phyloP scores from a whole-genome alignment of 306 rosid genomes.

The Erythrophleum fordii region DNA sequence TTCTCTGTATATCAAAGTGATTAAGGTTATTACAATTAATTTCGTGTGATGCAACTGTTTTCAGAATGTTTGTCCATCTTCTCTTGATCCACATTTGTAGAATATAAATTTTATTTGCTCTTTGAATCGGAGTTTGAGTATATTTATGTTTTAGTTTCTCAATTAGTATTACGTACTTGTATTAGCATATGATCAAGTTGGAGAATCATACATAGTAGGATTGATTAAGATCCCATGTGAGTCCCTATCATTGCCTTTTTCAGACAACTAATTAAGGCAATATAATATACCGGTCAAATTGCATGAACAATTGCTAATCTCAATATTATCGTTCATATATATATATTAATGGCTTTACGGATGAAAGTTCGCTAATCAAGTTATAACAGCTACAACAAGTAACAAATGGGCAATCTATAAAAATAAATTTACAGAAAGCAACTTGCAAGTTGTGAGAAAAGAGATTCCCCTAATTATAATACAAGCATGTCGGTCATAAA shows the following conservation, averaged over 20 bases:
- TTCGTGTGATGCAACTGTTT: not conserved
- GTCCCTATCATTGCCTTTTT: not conserved
- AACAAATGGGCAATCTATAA: not conserved
- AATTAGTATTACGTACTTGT: not conserved
- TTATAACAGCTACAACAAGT: not conserved
- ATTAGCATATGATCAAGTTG: constrained; percentile 23
- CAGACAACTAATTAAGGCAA: not conserved
- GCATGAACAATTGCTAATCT: not conserved
- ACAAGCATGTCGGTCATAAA: not conserved
- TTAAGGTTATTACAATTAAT: not conserved
- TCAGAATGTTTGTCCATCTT: constrained; percentile 24
- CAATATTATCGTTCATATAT: not conserved
- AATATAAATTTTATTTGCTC: not conserved
- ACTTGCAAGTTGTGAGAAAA: not conserved
- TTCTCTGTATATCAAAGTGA: not conserved
- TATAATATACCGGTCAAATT: not conserved
- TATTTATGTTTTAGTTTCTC: not conserved
- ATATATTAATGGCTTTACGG: not conserved
- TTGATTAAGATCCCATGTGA: not conserved
- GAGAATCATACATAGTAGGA: constrained; percentile 1
- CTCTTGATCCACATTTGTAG: constrained; percentile 16
- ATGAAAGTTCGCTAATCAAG: not conserved
- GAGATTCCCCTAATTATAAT: not conserved
- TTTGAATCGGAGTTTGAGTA: not conserved
- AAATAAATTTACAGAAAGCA: not conserved